Conservation (phyloP, 2,329 filamentous ascomycete genomes). For the Epichloe hybrida region DNA sequence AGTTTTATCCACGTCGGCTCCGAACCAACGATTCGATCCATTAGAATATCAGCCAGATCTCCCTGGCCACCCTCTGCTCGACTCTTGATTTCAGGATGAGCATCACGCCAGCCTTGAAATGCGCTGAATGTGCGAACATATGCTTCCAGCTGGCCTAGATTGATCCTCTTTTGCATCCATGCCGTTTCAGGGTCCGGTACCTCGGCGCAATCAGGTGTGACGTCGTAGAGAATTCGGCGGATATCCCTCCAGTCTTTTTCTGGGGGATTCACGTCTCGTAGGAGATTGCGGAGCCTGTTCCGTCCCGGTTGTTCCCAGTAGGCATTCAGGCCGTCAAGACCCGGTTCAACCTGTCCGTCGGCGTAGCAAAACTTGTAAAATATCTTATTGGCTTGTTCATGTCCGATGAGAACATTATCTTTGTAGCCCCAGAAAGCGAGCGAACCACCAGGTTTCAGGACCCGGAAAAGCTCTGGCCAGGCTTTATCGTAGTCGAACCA, state of each 20-base stretch:
- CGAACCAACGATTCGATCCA: slow-evolving; percentile 41
- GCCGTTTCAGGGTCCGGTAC: slow-evolving; percentile 18
- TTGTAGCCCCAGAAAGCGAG: slow-evolving; percentile 56
- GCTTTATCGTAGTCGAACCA: slow-evolving; percentile 48
- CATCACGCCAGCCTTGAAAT: slow-evolving; percentile 44
- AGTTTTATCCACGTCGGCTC: slow-evolving; percentile 37
- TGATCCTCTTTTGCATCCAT: slow-evolving; percentile 41
- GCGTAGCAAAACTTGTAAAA: slow-evolving; percentile 44
- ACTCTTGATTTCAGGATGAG: slow-evolving; percentile 34
- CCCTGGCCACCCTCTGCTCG: slow-evolving; percentile 41
- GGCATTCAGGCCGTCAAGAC: slow-evolving; percentile 35
- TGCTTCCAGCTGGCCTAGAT: slow-evolving; percentile 43
- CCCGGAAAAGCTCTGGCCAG: slow-evolving; percentile 41
- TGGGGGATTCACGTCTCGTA: slow-evolving; percentile 41
- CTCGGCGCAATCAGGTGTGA: slow-evolving; percentile 27
- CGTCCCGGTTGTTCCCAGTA: slow-evolving; percentile 52
- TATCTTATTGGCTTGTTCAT: slow-evolving; percentile 35
- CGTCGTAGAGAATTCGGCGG: slow-evolving; percentile 42
- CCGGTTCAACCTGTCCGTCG: slow-evolving; percentile 27
- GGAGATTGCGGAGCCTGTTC: slow-evolving; percentile 36
- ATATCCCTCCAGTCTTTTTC: slow-evolving; percentile 37
- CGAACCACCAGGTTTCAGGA: slow-evolving; percentile 40
- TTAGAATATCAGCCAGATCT: slow-evolving; percentile 49
- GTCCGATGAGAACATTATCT: slow-evolving; percentile 45
- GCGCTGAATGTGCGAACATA: slow-evolving; percentile 49